Evolutionary conservation across 768 basidiomycete genomes (phyloP).

Genomic region (Filobasidium wieringae): DNA sequence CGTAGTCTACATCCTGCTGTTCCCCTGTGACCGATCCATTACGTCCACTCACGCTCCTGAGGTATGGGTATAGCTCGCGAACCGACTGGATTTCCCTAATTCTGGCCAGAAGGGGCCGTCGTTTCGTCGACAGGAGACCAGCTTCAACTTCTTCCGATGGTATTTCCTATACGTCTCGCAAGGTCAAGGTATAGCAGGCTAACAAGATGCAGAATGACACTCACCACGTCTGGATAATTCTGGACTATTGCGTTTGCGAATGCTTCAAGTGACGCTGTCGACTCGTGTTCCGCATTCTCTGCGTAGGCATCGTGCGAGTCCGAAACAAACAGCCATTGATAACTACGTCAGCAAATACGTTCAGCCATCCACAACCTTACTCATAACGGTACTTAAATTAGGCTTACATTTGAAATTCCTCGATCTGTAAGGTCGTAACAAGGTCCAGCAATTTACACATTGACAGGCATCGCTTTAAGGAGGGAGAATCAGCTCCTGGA

Average conservation of each 20-base stretch:
- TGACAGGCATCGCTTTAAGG: constrained; percentile 66
- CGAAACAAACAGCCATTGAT: constrained; percentile 98
- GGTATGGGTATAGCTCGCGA: constrained; percentile 65
- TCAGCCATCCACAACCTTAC: constrained; percentile 1
- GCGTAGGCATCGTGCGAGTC: constrained; percentile 94
- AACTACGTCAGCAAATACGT: constrained; percentile 38
- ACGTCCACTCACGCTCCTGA: too few relatives aligned
- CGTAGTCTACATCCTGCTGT: too few relatives aligned
- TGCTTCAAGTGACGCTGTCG: constrained; percentile 82
- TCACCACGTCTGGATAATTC: constrained; percentile 15
- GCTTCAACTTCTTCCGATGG: not conserved
- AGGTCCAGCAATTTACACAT: constrained; percentile 91
- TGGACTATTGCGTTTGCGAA: constrained; percentile 70
- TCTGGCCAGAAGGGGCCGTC: constrained; percentile 59
- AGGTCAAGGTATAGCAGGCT: not conserved
- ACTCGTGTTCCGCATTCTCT: constrained; percentile 62
- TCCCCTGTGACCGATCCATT: too few relatives aligned
- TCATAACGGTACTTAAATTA: not conserved
- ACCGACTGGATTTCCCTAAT: constrained; percentile 70
- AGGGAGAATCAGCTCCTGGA: constrained; percentile 73
- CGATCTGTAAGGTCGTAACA: constrained; percentile 81
- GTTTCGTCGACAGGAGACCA: constrained; percentile 41
- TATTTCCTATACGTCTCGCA: not conserved
- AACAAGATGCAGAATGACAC: not conserved
- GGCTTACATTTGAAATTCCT: constrained; percentile 88